These are phyloP conservation scores for Rhododendron simsii DNA, from an alignment of 148 eudicot genomes.

Conservation along the genomic window DNA sequence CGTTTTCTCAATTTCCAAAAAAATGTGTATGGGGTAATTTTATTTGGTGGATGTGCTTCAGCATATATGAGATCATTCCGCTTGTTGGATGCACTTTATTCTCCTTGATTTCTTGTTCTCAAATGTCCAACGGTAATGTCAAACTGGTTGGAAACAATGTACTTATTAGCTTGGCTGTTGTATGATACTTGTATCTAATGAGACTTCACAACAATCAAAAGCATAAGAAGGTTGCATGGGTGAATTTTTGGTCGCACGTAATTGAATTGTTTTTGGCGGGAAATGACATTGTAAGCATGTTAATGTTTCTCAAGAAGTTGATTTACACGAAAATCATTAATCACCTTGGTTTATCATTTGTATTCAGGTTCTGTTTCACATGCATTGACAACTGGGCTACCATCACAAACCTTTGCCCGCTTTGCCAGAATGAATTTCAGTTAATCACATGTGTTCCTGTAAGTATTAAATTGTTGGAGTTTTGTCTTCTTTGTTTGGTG, in stretches of 20 bases:
- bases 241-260: neutral
- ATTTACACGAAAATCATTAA: neutral
- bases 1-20: neutral
- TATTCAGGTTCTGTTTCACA: conserved; percentile 86
- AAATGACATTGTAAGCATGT: neutral
- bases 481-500: neutral
- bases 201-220: neutral
- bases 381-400: conserved; percentile 98
- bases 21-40: neutral
- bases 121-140: neutral
- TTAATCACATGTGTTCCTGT: conserved; percentile 94
- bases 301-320: neutral
- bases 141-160: neutral
- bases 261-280: neutral
- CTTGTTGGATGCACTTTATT: neutral
- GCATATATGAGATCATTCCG: neutral
- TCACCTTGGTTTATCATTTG: conserved; percentile 8
- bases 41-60: neutral
- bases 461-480: conserved; percentile 31
- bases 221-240: neutral
- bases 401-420: conserved; percentile 90
- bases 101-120: neutral
- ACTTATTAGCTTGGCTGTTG: neutral
- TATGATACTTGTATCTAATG: neutral
- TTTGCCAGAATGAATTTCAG: conserved; percentile 96